Base-by-base conservation (phyloP, 768 basidiomycete genomes). In the Leucocoprinus sp. region DNA sequence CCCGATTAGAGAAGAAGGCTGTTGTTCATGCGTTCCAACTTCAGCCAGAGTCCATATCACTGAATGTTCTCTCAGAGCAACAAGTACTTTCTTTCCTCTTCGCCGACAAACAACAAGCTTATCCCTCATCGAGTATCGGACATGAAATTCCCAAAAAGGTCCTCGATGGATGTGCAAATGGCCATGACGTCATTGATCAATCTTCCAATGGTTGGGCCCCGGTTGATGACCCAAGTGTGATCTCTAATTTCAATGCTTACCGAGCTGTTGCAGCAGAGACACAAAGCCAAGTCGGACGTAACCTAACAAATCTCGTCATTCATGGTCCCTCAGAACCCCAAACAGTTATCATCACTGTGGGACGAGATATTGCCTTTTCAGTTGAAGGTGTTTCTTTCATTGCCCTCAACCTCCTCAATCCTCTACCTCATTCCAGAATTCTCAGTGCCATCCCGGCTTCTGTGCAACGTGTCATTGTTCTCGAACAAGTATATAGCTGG, bases 11-110 rank as follows among this genome's bases (percentile, higher is more conserved):
- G 55, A 69, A 70, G 45, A 84, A 78, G 54, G 81, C 83, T 4
- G 88, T 95, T n/a, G 69, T 96, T 19, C 95, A 97, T 59, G 80
- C 75, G 11, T 96, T 92, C 63, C 80, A 84, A 55, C 57, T 68
- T 6, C 63, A 57, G 2, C 60, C 60, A 1, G 59, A 65, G 17
- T 61, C 64, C 12, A 67, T 72, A 21, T 52, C 58, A 5, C 57
- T 76, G 8, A 64, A 70, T 15, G 74, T 82, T 52, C 64, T 86
- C 11, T 54, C 73, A 7, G 80, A 80, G 50, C 79, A 78, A 21
- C 64, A 75, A 29, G 67, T 87, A 6, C 68, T 69, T 22, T 67
- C 74, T 0, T 85, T 88, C 65, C 63, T 91, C 5, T 64, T 75
- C 23, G 68, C 69, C 21, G 67, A 69, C 50, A 70, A 64, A 42